Conservation (phyloP, 768 basidiomycete genomes). For the Termitomyces sp. region DNA sequence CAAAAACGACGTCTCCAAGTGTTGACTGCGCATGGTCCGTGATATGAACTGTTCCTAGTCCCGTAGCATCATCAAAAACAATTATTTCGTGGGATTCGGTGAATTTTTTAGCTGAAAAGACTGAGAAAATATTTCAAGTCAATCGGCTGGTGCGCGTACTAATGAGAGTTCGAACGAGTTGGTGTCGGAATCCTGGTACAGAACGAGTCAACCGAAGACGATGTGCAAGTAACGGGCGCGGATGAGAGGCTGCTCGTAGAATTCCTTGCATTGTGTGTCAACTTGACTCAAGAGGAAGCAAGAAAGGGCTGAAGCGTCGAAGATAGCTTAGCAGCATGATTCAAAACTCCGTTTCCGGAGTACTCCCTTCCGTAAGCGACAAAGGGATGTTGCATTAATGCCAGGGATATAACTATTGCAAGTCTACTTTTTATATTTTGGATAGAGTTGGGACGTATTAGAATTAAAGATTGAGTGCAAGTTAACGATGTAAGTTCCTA, state of each 20-base stretch:
- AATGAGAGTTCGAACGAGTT: conserved; percentile 46
- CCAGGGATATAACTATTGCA: conserved; percentile 3
- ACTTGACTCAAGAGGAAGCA: background rate
- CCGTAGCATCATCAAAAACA: conserved; percentile 68
- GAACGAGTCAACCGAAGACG: conserved; percentile 18
- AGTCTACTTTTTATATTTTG: conserved; percentile 15
- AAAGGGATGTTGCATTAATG: background rate
- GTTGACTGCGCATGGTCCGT: conserved; percentile 90
- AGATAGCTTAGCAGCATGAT: background rate
- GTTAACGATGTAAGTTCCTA: background rate
- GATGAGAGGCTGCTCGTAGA: conserved; percentile 26
- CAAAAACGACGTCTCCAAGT: conserved; percentile 96
- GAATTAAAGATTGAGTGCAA: background rate
- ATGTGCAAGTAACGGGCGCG: conserved; percentile 12
- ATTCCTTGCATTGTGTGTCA: conserved; percentile 31
- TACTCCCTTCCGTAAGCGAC: background rate
- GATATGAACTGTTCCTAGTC: conserved; percentile 77
- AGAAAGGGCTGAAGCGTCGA: background rate
- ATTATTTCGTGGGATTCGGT: conserved; percentile 88
- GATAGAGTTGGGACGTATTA: conserved; percentile 13
- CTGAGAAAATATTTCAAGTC: background rate
- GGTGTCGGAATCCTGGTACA: conserved; percentile 19
- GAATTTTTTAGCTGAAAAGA: conserved; percentile 62
- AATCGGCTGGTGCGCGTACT: conserved; percentile 40
- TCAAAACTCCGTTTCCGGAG: conserved; percentile 1